phyloP scores from a whole-genome alignment of 2,329 filamentous ascomycete species.

The Thyridium curvatum region DNA sequence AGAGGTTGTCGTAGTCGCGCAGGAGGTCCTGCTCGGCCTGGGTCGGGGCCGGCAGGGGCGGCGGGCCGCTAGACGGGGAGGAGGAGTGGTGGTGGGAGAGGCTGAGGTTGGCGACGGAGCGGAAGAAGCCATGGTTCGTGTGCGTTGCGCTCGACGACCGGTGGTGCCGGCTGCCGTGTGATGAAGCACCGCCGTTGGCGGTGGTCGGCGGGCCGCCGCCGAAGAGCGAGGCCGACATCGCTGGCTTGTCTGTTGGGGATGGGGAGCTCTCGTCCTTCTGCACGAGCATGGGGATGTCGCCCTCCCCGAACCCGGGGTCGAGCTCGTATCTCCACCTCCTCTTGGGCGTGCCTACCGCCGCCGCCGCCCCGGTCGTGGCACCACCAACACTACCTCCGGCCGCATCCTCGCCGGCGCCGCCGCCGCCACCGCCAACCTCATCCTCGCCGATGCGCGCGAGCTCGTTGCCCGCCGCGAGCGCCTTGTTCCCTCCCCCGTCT shows the following conservation, averaged over 20 bases:
- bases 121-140: slow-evolving; percentile 60
- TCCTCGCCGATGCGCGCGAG: slow-evolving; percentile 49
- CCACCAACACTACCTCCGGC: slow-evolving; percentile 10
- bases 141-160: slow-evolving; percentile 39
- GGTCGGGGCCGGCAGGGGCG: slow-evolving; percentile 34
- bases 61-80: slow-evolving; percentile 5
- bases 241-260: slow-evolving; percentile 4
- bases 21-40: slow-evolving; percentile 68
- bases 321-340: slow-evolving; percentile 83
- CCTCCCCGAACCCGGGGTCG: slow-evolving; percentile 64
- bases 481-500: slow-evolving; percentile 18
- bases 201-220: slow-evolving; percentile 46
- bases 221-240: slow-evolving; percentile 45
- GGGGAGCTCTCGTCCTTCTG: slow-evolving; percentile 61
- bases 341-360: slow-evolving; percentile 34
- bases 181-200: slow-evolving; percentile 30
- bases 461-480: slow-evolving; percentile 23
- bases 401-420: slow-evolving; percentile 15
- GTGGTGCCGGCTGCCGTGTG: slow-evolving; percentile 35
- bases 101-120: slow-evolving; percentile 76
- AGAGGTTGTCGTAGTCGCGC: slow-evolving; percentile 91
- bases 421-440: slow-evolving; percentile 18
- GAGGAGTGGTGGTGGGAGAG: slow-evolving; percentile 33
- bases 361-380: slow-evolving; percentile 10
- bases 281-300: slow-evolving; percentile 82